Conservation (phyloP, 2,329 filamentous ascomycete species). For the Rhinocladiella similis region DNA sequence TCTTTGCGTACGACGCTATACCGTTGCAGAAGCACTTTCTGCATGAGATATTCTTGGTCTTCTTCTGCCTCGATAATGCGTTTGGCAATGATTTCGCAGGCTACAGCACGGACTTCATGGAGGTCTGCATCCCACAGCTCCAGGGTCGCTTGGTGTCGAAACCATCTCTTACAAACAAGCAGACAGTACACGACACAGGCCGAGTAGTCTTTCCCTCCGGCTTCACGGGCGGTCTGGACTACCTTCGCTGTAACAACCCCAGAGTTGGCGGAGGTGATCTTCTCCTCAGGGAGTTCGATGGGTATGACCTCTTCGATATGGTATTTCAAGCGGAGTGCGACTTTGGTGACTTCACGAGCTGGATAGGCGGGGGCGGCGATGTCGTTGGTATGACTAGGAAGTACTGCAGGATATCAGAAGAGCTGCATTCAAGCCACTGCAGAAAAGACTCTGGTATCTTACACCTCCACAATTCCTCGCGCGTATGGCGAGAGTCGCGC, state of each 20-base stretch:
- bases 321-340: constrained; percentile 85
- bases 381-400: constrained; percentile 43
- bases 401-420: constrained; percentile 31
- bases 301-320: constrained; percentile 86
- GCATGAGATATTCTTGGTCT: constrained; percentile 73
- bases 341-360: constrained; percentile 78
- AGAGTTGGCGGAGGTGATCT: constrained; percentile 78
- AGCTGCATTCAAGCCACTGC: not conserved
- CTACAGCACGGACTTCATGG: constrained; percentile 73
- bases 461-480: constrained; percentile 44
- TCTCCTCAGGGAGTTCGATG: constrained; percentile 78
- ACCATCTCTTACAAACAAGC: constrained; percentile 73
- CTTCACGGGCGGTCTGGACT: constrained; percentile 75
- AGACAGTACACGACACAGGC: constrained; percentile 84
- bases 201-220: constrained; percentile 71
- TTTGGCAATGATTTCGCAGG: constrained; percentile 93
- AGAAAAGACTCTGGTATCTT: constrained; percentile 28
- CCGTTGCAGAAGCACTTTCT: constrained; percentile 79
- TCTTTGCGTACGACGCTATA: constrained; percentile 79
- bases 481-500: constrained; percentile 34
- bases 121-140: constrained; percentile 94
- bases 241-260: constrained; percentile 80
- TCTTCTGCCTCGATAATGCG: constrained; percentile 80
- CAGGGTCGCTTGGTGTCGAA: constrained; percentile 71
- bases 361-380: constrained; percentile 64